These are phyloP conservation scores for Nicotiana attenuata DNA, from an alignment of 257 asterid genomes.

Conservation along the genomic window DNA sequence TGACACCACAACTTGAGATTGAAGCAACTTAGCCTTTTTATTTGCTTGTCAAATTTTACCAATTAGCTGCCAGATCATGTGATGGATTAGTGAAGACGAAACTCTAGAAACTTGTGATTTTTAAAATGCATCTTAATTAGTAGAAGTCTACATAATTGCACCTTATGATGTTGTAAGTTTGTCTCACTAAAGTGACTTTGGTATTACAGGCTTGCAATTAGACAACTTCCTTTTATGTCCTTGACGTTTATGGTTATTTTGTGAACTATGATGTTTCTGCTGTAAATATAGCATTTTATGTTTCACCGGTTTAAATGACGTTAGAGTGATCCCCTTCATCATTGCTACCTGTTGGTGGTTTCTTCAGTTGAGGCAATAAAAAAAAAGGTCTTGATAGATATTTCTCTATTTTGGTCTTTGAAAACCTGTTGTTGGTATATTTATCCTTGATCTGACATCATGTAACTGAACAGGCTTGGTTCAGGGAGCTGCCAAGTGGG, in stretches of 20 bases:
- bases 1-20: not conserved
- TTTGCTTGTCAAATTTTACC: not conserved
- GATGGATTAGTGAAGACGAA: not conserved
- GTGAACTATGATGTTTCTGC: not conserved
- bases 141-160: not conserved
- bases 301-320: not conserved
- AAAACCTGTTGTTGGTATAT: not conserved
- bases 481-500: constrained; percentile 95
- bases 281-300: not conserved
- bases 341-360: no score
- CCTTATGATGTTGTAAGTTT: not conserved
- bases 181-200: not conserved
- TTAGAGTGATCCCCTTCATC: no score
- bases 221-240: not conserved
- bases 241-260: not conserved
- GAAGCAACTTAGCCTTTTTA: not conserved
- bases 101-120: not conserved
- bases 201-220: not conserved
- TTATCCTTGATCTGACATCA: not conserved
- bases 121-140: not conserved
- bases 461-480: constrained; percentile 73
- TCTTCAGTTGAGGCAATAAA: no score
- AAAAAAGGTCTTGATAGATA: no score
- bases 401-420: not conserved
- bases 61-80: not conserved